A percentile compares a stretch with the other conserved stretches of the same genome.
These are phyloP conservation scores for Thelephora ganbajun DNA, from an alignment of 768 basidiomycete species.

Conservation along the genomic window DNA sequence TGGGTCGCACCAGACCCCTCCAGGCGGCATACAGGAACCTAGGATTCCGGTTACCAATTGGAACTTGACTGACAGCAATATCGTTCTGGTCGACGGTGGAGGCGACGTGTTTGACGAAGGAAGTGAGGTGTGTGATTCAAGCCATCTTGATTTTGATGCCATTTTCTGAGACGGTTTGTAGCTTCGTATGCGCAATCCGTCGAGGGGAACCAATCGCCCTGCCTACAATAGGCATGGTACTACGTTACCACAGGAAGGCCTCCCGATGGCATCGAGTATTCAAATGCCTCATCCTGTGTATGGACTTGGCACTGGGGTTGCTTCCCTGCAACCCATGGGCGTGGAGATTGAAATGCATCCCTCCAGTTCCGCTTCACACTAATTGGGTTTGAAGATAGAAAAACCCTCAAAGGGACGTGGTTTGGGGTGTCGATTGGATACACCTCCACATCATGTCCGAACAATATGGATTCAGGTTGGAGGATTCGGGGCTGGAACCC, in stretches of 20 bases:
- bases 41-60: slow-evolving; percentile 23
- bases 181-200: background rate
- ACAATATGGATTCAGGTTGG: too few species aligned
- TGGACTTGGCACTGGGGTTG: too few species aligned
- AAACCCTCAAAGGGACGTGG: slow-evolving; percentile 18
- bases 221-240: too few species aligned
- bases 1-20: background rate
- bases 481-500: too few species aligned
- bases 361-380: too few species aligned
- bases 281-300: too few species aligned
- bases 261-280: background rate
- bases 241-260: background rate
- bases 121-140: background rate
- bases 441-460: too few species aligned
- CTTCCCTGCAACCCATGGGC: too few species aligned
- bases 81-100: slow-evolving; percentile 28
- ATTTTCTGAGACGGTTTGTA: background rate
- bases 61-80: slow-evolving; percentile 37
- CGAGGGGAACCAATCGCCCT: background rate
- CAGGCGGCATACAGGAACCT: slow-evolving; percentile 4
- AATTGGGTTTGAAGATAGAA: background rate
- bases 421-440: too few species aligned
- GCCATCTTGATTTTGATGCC: background rate
- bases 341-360: too few species aligned
- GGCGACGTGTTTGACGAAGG: slow-evolving; percentile 3